Conservation (phyloP, 2,329 filamentous ascomycete species). For the Fusarium illudens region DNA sequence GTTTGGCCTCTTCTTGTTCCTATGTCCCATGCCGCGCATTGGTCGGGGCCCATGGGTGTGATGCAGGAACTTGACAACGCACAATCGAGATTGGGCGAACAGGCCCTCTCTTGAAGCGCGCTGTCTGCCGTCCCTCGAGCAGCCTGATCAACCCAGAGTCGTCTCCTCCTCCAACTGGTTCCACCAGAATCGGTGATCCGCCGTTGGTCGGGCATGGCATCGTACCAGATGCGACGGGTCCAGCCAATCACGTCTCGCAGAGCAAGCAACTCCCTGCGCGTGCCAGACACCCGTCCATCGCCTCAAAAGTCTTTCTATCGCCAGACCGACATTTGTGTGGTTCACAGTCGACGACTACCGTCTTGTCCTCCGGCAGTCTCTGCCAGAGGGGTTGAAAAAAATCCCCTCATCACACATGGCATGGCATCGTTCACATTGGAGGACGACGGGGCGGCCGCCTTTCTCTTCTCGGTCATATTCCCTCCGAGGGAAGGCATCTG, state of each 20-base stretch:
- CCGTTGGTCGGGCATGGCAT: constrained; percentile 28
- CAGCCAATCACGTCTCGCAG: constrained; percentile 34
- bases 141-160: constrained; percentile 24
- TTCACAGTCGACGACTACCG: constrained; percentile 12
- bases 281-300: constrained; percentile 30
- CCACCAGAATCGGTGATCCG: constrained; percentile 38
- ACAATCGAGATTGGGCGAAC: constrained; percentile 37
- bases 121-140: background rate
- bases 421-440: background rate
- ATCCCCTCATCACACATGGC: background rate
- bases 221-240: constrained; percentile 25
- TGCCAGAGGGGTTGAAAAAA: background rate
- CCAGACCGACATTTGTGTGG: constrained; percentile 40
- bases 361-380: constrained; percentile 11
- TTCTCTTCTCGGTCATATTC: constrained; percentile 22
- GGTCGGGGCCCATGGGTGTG: constrained; percentile 7
- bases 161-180: constrained; percentile 29
- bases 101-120: constrained; percentile 27
- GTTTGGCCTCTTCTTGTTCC: constrained; percentile 4
- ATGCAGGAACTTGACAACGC: constrained; percentile 41
- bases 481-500: background rate
- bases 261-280: constrained; percentile 21
- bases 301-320: constrained; percentile 23
- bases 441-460: background rate
- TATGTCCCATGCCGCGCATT: constrained; percentile 11